Evolutionary conservation across 2,329 filamentous ascomycete species (phyloP).

Genomic region (Cyphellophora europaea): DNA sequence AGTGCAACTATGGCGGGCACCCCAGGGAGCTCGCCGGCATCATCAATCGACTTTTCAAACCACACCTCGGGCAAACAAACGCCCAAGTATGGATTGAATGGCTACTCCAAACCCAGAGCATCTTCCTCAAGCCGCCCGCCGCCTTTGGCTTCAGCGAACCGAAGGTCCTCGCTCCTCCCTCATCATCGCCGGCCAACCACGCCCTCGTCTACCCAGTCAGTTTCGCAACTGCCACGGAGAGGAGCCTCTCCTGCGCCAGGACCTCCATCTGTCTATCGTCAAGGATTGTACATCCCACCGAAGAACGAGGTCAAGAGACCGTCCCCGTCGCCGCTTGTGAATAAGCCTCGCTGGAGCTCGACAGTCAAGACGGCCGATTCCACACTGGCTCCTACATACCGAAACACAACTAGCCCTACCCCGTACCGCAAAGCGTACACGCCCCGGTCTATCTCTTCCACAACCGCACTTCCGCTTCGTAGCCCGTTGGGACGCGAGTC

Average conservation of each 20-base stretch:
- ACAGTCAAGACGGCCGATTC: slow-evolving; percentile 54
- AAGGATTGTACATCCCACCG: slow-evolving; percentile 26
- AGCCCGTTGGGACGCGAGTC: slow-evolving; percentile 33
- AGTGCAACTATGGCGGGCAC: slow-evolving; percentile 61
- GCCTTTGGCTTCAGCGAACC: slow-evolving; percentile 14
- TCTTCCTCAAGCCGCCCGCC: slow-evolving; percentile 29
- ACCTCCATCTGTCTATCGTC: slow-evolving; percentile 19
- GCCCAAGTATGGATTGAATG: slow-evolving; percentile 25
- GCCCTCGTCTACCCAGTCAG: slow-evolving; percentile 10
- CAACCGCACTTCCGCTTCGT: slow-evolving; percentile 31
- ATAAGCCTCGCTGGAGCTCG: slow-evolving; percentile 63
- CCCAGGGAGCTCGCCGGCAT: slow-evolving; percentile 62
- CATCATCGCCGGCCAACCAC: slow-evolving; percentile 15
- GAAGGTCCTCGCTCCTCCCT: slow-evolving; percentile 14
- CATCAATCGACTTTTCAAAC: slow-evolving; percentile 50
- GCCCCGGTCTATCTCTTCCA: slow-evolving; percentile 24
- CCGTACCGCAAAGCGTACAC: slow-evolving; percentile 10
- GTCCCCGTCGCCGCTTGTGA: slow-evolving; percentile 35
- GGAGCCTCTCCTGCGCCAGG: slow-evolving; percentile 16
- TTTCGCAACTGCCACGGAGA: slow-evolving; percentile 5
- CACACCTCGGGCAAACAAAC: slow-evolving; percentile 42
- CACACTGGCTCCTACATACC: slow-evolving; percentile 13
- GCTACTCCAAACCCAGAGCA: slow-evolving; percentile 22
- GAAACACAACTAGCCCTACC: slow-evolving; percentile 13
- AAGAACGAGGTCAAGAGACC: slow-evolving; percentile 30